A percentile compares a stretch with the other conserved stretches of the same genome.
These are phyloP conservation scores for Penicillium salamii DNA, from an alignment of 495 filamentous ascomycete species.

Conservation along the genomic window DNA sequence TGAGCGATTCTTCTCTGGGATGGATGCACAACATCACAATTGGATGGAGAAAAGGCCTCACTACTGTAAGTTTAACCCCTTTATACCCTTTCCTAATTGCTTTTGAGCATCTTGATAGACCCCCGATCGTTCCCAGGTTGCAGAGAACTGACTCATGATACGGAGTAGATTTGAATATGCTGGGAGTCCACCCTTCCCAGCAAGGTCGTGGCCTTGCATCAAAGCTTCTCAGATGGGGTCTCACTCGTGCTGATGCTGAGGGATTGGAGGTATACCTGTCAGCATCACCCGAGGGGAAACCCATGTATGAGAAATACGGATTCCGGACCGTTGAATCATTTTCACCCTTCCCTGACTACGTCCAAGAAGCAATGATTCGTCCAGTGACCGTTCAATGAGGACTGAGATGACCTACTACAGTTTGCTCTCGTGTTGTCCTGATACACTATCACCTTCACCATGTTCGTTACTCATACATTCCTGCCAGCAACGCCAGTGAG, in stretches of 20 bases:
- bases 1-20: conserved; percentile 22
- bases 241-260: conserved; percentile 35
- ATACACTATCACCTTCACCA: too few species aligned
- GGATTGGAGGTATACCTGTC: conserved; percentile 36
- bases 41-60: conserved; percentile 23
- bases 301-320: conserved; percentile 32
- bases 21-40: conserved; percentile 14
- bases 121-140: too few species aligned
- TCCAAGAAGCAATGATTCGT: conserved; percentile 21
- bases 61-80: conserved; percentile 24
- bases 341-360: conserved; percentile 19
- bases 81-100: too few species aligned
- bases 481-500: too few species aligned
- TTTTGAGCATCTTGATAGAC: too few species aligned
- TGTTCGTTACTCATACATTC: too few species aligned
- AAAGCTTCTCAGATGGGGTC: conserved; percentile 40
- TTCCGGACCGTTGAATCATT: conserved; percentile 22
- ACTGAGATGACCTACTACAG: too few species aligned
- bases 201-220: conserved; percentile 41
- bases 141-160: background rate
- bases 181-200: conserved; percentile 33
- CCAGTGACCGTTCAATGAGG: background rate
- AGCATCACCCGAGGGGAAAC: conserved; percentile 28
- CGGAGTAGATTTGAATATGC: conserved; percentile 30
- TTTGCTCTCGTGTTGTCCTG: too few species aligned